phyloP scores from a whole-genome alignment of 441 rosid genomes.

The Syzygium malaccense region DNA sequence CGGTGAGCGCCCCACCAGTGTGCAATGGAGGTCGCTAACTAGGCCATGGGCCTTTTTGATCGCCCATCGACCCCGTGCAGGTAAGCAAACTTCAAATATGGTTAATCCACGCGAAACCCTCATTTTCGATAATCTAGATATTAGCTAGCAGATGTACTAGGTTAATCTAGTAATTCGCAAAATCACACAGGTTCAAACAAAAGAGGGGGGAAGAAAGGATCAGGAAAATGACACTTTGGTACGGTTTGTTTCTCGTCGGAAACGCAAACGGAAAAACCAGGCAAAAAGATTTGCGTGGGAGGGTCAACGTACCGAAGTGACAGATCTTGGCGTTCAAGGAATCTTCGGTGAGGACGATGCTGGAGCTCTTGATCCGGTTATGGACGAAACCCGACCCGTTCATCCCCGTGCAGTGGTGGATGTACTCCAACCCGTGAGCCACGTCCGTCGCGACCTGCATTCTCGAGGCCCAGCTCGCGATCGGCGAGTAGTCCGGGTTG shows the following conservation, averaged over 20 bases:
- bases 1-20: too few species aligned
- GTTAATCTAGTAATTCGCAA: too few species aligned
- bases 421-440: constrained; percentile 12
- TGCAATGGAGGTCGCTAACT: too few species aligned
- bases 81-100: too few species aligned
- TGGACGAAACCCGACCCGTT: constrained; percentile 3
- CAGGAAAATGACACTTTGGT: neutral
- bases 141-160: too few species aligned
- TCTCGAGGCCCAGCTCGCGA: constrained; percentile 12
- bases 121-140: too few species aligned
- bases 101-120: too few species aligned
- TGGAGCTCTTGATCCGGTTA: constrained; percentile 13
- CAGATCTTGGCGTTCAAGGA: constrained; percentile 7
- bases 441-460: constrained; percentile 11
- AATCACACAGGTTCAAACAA: too few species aligned
- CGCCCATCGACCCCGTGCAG: too few species aligned
- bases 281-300: neutral
- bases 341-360: constrained; percentile 2
- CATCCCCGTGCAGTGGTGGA: constrained; percentile 11
- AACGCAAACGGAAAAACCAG: neutral
- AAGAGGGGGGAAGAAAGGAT: too few species aligned
- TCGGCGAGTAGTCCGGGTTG: constrained; percentile 4
- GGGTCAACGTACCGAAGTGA: constrained; percentile 2
- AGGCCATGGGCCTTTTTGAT: too few species aligned
- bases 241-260: neutral